A percentile compares a stretch with the other conserved stretches of the same genome.
These are phyloP conservation scores for Lobosporangium transversale DNA, from an alignment of 192 early-diverging fungal genomes.

Conservation along the genomic window DNA sequence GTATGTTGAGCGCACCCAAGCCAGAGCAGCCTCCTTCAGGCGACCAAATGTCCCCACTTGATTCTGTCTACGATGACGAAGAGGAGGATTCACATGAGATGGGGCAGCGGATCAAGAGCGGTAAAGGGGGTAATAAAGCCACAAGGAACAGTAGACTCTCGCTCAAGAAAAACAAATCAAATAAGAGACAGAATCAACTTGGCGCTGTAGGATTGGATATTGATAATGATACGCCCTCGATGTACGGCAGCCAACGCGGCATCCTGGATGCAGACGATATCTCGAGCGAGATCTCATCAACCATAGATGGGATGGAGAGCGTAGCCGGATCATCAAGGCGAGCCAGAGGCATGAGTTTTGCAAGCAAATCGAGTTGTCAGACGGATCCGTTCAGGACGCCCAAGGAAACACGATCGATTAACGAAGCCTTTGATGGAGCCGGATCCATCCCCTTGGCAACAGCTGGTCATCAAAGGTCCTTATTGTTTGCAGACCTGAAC, in stretches of 20 bases:
- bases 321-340: slow-evolving; percentile 9
- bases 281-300: slow-evolving; percentile 18
- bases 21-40: slow-evolving; percentile 19
- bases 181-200: slow-evolving; percentile 20
- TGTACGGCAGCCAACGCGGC: slow-evolving; percentile 34
- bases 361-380: slow-evolving; percentile 48
- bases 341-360: slow-evolving; percentile 30
- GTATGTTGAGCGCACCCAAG: slow-evolving; percentile 58
- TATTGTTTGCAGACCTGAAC: neutral
- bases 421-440: slow-evolving; percentile 20
- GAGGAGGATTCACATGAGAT: slow-evolving; percentile 25
- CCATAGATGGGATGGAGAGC: slow-evolving; percentile 10
- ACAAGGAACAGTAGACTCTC: slow-evolving; percentile 13
- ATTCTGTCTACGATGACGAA: slow-evolving; percentile 15
- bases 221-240: slow-evolving; percentile 33
- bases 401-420: slow-evolving; percentile 30
- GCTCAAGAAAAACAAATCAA: slow-evolving; percentile 19
- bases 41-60: neutral
- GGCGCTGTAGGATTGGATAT: slow-evolving; percentile 19
- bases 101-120: slow-evolving; percentile 18
- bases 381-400: slow-evolving; percentile 50
- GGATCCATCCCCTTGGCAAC: neutral
- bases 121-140: slow-evolving; percentile 4
- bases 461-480: slow-evolving; percentile 8
- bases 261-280: slow-evolving; percentile 37